Percentiles rank a stretch among this genome's conserved stretches.
Conservation (phyloP, 352 stramenopile species). For the Aphanomyces astaci region DNA sequence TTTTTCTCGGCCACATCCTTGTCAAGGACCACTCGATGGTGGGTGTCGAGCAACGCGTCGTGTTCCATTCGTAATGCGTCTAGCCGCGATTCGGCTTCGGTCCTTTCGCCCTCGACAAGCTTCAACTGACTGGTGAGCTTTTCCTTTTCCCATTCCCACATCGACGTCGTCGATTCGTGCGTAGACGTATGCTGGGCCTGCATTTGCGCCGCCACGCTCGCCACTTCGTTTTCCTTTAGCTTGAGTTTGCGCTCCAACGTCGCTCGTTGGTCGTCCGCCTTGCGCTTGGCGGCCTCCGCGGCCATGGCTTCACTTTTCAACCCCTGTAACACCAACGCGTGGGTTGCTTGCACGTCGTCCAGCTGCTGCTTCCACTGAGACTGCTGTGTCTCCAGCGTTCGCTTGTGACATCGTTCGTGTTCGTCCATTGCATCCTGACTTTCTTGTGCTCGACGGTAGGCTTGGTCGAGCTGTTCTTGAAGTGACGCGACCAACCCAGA, state of each 20-base stretch:
- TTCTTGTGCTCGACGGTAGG: background rate
- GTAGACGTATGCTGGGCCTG: background rate
- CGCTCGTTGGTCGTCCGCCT: background rate
- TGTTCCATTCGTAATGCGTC: constrained; percentile 31
- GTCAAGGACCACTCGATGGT: constrained; percentile 31
- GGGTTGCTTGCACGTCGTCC: background rate
- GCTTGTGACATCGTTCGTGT: background rate
- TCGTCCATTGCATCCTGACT: background rate
- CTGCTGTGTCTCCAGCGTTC: background rate
- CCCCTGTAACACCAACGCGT: background rate
- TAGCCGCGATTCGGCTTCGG: constrained; percentile 29
- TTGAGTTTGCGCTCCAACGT: constrained; percentile 18
- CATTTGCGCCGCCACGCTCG: background rate
- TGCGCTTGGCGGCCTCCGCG: constrained; percentile 2
- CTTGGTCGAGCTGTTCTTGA: constrained; percentile 9
- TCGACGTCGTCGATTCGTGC: background rate
- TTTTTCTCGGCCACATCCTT: constrained; percentile 27
- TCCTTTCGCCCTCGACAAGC: constrained; percentile 35
- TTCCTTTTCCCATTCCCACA: constrained; percentile 43
- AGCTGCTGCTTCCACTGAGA: background rate
- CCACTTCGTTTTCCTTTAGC: constrained; percentile 17
- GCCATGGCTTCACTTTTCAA: background rate
- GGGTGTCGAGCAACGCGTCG: constrained; percentile 26
- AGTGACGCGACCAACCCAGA: background rate
- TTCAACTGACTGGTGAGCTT: constrained; percentile 36